Base-by-base conservation (phyloP, 345 rosid genomes). In the Lepidium africanum region DNA sequence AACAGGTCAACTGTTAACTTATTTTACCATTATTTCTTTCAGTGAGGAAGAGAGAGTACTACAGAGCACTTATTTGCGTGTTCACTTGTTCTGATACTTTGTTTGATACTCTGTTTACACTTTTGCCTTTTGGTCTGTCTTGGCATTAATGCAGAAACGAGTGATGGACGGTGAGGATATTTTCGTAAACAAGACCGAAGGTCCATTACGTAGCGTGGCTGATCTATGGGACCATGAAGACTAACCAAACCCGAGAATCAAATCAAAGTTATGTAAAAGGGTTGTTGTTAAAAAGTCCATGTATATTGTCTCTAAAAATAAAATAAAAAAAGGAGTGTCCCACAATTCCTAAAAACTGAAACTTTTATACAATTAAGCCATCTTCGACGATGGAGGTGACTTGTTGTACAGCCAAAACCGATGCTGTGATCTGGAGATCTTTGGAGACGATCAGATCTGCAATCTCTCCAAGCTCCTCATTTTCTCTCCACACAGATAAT, bases 161-260 rank as follows among this genome's bases (percentile, higher is more conserved):
- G 84, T 81, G 43, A 9, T 83, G 30, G 80, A 77, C 33, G 87
- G 86, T 7, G 87, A 65, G 67, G 78, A 81, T 10, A 14, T 81
- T 8, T 78, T 80, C 30, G 86, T 78, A 17, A 81, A 78, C 77
- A 71, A 78, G 73, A 70, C 39, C 0, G 71, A 50, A 0, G 86
- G 88, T 9, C 85, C 86, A 10, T 77, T 77, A 67, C 76, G 69
- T 12, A 77, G 81, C 7, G 83, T 78, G 48, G 92, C 84, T 6
- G 86, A 81, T 56, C 61, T 82, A 21, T 86, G 84, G 89, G 92
- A 84, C 62, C 72, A 80, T 52, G 89, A 79, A 71, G 84, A 78
- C 61, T 78, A 72, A 78, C 9, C 32, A 12, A 63, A 53, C 0
- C 19, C 33, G 4, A 45, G 15, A 12, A 64, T 13, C 33, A 19